Evolutionary conservation across 2,329 filamentous ascomycete genomes (phyloP).

Genomic region (Drechslerella coelobrocha): DNA sequence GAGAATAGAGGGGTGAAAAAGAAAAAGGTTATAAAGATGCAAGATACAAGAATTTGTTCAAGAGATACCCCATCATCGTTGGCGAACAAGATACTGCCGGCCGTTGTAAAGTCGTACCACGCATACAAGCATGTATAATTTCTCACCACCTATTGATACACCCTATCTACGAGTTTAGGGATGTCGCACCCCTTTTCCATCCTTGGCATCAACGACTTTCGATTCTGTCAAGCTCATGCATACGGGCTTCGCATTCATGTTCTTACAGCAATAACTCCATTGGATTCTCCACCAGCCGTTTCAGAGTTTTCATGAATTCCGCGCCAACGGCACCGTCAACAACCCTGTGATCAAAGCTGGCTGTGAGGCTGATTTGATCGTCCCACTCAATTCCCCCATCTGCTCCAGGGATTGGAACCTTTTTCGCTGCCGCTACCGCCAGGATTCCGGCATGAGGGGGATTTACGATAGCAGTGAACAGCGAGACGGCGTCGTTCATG

Average conservation of each 20-base stretch:
- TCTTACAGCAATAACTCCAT: constrained; percentile 88
- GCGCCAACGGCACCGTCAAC: constrained; percentile 88
- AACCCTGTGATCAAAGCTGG: constrained; percentile 98
- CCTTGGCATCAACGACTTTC: not conserved
- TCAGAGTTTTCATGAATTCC: constrained; percentile 95
- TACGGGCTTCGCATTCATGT: not conserved
- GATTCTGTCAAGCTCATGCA: not conserved
- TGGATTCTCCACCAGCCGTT: constrained; percentile 97
- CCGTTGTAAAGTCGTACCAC: not conserved
- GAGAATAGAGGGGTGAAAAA: not conserved
- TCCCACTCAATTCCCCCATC: constrained; percentile 88
- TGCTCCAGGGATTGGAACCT: constrained; percentile 90
- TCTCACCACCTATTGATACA: not conserved
- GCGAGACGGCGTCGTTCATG: constrained; percentile 95
- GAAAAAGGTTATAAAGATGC: not conserved
- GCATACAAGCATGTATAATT: not conserved
- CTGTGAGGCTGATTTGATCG: constrained; percentile 94
- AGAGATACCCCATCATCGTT: not conserved
- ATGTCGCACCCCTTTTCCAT: not conserved
- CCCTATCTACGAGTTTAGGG: not conserved
- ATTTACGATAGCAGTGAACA: constrained; percentile 99
- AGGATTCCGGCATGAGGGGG: constrained; percentile 95
- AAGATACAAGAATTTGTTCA: not conserved
- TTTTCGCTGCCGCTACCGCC: constrained; percentile 91
- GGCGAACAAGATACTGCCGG: not conserved